Percentiles rank a stretch among this genome's conserved stretches.
Conservation (phyloP, 2,329 filamentous ascomycete genomes). For the Monosporascus sp. region DNA sequence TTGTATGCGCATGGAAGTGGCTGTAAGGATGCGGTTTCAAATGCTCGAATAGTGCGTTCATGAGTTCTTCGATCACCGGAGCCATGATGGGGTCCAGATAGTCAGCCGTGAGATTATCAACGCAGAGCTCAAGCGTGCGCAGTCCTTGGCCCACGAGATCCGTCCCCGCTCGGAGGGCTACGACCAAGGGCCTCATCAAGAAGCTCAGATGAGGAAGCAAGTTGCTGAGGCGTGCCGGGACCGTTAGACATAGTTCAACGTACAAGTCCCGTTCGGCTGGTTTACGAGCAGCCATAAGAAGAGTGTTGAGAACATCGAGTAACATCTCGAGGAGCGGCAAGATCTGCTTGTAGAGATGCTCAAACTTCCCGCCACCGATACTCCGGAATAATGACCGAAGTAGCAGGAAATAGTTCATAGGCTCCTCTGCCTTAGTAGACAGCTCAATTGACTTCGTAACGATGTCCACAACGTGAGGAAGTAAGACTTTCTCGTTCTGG, state of each 20-base stretch:
- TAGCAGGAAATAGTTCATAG: conserved; percentile 97
- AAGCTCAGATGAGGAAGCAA: conserved; percentile 92
- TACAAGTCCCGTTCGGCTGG: conserved; percentile 90
- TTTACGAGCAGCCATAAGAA: conserved; percentile 85
- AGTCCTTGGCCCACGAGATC: conserved; percentile 94
- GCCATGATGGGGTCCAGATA: conserved; percentile 99
- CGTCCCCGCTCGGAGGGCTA: conserved; percentile 83
- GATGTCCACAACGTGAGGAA: conserved; percentile 95
- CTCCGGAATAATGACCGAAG: conserved; percentile 89
- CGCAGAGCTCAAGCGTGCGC: conserved; percentile 89
- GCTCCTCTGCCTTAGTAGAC: conserved; percentile 91
- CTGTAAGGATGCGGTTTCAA: conserved; percentile 90
- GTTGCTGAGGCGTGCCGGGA: conserved; percentile 90
- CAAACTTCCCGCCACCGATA: conserved; percentile 95
- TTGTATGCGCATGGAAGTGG: conserved; percentile 96
- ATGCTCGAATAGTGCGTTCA: conserved; percentile 96
- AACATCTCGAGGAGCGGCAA: conserved; percentile 95
- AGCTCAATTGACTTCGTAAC: conserved; percentile 96
- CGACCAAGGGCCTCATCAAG: conserved; percentile 95
- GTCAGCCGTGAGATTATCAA: conserved; percentile 96
- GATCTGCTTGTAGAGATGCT: conserved; percentile 97
- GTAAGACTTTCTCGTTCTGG: conserved; percentile 91
- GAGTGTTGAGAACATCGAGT: conserved; percentile 91
- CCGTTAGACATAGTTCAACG: conserved; percentile 93
- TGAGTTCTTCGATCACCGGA: conserved; percentile 95